A percentile compares a stretch with the other conserved stretches of the same genome.
phyloP scores from a whole-genome alignment of 148 eudicot genomes.

The Arctostaphylos glauca region DNA sequence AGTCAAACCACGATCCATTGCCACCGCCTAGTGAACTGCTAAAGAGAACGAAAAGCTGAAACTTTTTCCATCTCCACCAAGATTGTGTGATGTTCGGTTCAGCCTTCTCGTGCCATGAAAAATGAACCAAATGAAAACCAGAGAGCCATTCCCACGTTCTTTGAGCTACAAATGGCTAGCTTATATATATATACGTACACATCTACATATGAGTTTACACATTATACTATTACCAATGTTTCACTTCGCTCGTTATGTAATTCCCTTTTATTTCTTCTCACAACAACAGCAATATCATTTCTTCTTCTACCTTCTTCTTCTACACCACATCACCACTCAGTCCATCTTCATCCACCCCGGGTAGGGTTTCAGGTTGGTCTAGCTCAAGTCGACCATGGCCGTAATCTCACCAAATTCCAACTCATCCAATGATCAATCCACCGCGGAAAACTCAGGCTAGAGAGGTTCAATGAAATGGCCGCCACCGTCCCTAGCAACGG shows the following conservation, averaged over 20 bases:
- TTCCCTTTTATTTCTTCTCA: not conserved
- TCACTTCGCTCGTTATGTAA: not conserved
- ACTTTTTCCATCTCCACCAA: too few relatives aligned
- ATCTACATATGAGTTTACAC: not conserved
- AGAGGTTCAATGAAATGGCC: not conserved
- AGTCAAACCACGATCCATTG: too few relatives aligned
- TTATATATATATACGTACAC: not conserved
- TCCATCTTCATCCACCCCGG: not conserved
- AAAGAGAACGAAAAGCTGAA: too few relatives aligned
- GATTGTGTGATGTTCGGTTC: too few relatives aligned
- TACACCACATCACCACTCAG: not conserved
- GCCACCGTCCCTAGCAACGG: not conserved
- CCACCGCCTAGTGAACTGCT: too few relatives aligned
- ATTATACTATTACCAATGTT: not conserved
- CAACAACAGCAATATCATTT: not conserved
- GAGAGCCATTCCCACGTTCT: slow-evolving; percentile 2
- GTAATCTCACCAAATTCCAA: slow-evolving; percentile 17
- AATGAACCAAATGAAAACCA: too few relatives aligned
- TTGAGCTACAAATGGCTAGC: not conserved
- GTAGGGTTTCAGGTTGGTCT: slow-evolving; percentile 11
- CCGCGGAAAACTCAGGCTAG: slow-evolving; percentile 11
- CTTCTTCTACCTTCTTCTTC: slow-evolving; percentile 10
- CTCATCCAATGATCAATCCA: slow-evolving; percentile 13
- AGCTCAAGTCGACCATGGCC: slow-evolving; percentile 2
- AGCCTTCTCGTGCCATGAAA: too few relatives aligned